Evolutionary conservation across 495 filamentous ascomycete species (phyloP).

Genomic region (Copromyces sp.): DNA sequence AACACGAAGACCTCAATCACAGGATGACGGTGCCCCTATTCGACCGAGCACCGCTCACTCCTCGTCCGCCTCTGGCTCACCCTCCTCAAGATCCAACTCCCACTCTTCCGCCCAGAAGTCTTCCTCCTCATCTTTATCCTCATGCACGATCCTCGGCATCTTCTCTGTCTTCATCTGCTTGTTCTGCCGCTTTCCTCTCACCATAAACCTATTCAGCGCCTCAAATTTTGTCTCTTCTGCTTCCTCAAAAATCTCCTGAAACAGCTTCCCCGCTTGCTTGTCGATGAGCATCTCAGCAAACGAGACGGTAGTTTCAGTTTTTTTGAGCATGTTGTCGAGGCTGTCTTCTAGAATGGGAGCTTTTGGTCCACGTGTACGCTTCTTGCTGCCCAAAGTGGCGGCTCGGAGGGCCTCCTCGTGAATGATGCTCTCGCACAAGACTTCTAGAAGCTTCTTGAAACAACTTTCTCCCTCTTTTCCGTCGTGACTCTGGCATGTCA

Average conservation of each 20-base stretch:
- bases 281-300: neutral
- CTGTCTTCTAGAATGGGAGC: neutral
- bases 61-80: neutral
- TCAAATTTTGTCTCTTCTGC: neutral
- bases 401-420: neutral
- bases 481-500: neutral
- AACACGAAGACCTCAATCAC: neutral
- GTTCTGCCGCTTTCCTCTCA: neutral
- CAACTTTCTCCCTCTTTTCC: neutral
- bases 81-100: neutral
- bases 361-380: neutral
- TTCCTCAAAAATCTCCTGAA: neutral
- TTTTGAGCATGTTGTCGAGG: neutral
- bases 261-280: neutral
- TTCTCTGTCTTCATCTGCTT: neutral
- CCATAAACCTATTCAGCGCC: neutral
- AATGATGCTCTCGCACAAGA: neutral
- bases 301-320: neutral
- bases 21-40: neutral
- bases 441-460: neutral
- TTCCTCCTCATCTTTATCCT: neutral
- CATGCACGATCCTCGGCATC: neutral
- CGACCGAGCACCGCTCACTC: neutral
- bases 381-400: neutral
- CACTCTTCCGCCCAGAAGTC: neutral